Evolutionary conservation across 1,284 basidiomycete species (phyloP).

Genomic region (Malassezia globosa): DNA sequence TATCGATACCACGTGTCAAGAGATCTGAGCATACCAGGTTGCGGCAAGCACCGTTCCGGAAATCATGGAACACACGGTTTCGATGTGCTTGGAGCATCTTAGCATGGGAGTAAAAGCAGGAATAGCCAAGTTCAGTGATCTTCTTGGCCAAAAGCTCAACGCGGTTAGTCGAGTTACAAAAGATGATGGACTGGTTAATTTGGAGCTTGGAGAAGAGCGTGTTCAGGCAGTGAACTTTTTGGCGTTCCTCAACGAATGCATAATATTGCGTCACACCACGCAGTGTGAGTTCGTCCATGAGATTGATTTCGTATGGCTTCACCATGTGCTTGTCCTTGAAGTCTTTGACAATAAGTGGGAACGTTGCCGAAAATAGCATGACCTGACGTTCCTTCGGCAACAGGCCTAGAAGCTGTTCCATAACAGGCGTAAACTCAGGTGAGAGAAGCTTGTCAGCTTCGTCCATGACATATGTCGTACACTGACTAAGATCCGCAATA

Average conservation of each 20-base stretch:
- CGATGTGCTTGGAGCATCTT: conserved; percentile 98
- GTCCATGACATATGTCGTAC: conserved; percentile 72
- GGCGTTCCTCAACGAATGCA: conserved; percentile 94
- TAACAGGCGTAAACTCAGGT: conserved; percentile 94
- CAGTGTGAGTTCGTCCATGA: conserved; percentile 98
- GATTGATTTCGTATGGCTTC: conserved; percentile 91
- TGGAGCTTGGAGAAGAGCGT: conserved; percentile 94
- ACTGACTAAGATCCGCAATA: conserved; percentile 86
- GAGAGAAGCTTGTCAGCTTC: conserved; percentile 96
- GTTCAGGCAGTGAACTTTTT: conserved; percentile 98
- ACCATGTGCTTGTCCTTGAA: conserved; percentile 99
- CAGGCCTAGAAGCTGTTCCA: conserved; percentile 84
- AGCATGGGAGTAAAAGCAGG: conserved; percentile 99
- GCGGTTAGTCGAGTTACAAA: conserved; percentile 98
- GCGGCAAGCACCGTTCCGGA: conserved; percentile 92
- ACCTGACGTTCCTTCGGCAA: conserved; percentile 81
- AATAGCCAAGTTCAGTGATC: conserved; percentile 96
- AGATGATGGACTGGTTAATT: conserved; percentile 99
- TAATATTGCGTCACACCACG: conserved; percentile 99
- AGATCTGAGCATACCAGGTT: conserved; percentile 92
- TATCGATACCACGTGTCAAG: conserved; percentile 96
- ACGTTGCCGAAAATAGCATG: conserved; percentile 98
- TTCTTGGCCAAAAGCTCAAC: conserved; percentile 98
- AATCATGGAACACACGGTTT: conserved; percentile 99
- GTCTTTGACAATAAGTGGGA: conserved; percentile 97